Base-by-base conservation (phyloP, 352 stramenopile genomes). In the Phytophthora rubi region DNA sequence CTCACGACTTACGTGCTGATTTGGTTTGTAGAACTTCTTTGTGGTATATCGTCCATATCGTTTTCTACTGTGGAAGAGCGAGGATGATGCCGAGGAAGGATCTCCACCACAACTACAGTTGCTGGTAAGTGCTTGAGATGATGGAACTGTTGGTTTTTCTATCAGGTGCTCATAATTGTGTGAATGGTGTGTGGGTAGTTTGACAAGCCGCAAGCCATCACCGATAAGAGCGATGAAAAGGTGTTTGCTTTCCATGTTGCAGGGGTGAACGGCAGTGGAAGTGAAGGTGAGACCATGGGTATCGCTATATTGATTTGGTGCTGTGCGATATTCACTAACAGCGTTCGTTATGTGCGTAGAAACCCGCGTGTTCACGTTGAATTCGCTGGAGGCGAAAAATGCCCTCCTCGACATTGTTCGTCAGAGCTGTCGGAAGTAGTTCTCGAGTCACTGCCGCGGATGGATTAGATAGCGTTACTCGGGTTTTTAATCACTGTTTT, bases 31-130 rank as follows among this genome's bases (percentile, higher is more conserved):
- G 85, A 69, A 47, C 5, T 86, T 79, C 26, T 93, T 86, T 23
- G 59, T 85, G 28, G 81, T 76, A 23, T 94, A 92, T 70, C 88
- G 85, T 18, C 62, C 84, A 5, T 93, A 79, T 65, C 86, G 88
- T 9, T 94, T 96, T 62, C 70, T 94, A 28, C 57, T 96, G 28
- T 96, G 88, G 88, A 96, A 93, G 68, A 82, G 64, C 13, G 76
- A 74, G 9, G 88, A 96, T 65, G 88, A 96, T 65, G 83, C 85
- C 13, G 85, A 93, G 39, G 71, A 71, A 15, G 83, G 84, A 2
- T 69, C 74, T 0, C 73, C 81, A 35, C 82, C 88, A 18, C 58
- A 76, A 26, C 59, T 88, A 30, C 83, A 93, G 56, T 59, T 96
- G 5, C 70, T 93, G 64, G 88, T 95, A 78, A 2, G 80, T 77